phyloP scores from a whole-genome alignment of 768 basidiomycete genomes.

The Mycena chlorophos region DNA sequence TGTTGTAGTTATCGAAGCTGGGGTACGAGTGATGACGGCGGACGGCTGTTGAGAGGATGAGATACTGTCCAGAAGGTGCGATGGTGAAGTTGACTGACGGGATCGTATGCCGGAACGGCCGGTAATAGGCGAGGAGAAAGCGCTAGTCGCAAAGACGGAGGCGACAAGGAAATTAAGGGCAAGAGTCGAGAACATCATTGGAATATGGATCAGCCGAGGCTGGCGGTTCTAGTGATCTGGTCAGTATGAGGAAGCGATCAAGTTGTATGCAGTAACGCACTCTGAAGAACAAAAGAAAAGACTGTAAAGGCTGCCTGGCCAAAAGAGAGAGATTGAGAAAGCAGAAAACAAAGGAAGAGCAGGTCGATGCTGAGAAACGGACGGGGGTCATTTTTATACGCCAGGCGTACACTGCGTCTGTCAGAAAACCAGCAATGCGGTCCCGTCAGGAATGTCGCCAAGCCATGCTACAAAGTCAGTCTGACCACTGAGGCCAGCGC shows the following conservation, averaged over 20 bases:
- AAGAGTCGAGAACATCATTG: slow-evolving; percentile 42
- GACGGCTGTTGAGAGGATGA: slow-evolving; percentile 2
- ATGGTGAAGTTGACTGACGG: neutral
- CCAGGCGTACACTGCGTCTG: slow-evolving; percentile 4
- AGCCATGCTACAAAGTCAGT: neutral
- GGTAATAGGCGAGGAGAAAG: slow-evolving; percentile 35
- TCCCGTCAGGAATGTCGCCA: slow-evolving; percentile 18
- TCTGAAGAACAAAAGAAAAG: slow-evolving; percentile 32
- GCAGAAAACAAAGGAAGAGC: slow-evolving; percentile 26
- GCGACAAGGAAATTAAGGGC: slow-evolving; percentile 32
- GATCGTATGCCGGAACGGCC: slow-evolving; percentile 18
- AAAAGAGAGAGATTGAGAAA: slow-evolving; percentile 28
- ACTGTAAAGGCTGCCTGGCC: slow-evolving; percentile 44
- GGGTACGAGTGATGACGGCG: slow-evolving; percentile 8
- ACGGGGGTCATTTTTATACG: slow-evolving; percentile 25
- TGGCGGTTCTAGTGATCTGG: neutral
- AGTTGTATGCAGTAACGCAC: slow-evolving; percentile 22
- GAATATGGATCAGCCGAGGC: slow-evolving; percentile 15
- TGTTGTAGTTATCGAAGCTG: slow-evolving; percentile 38
- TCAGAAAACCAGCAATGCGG: slow-evolving; percentile 8
- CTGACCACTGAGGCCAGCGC: slow-evolving; percentile 2
- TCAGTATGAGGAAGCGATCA: slow-evolving; percentile 4
- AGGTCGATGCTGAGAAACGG: slow-evolving; percentile 14
- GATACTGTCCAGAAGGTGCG: neutral
- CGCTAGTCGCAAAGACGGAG: slow-evolving; percentile 32